These are phyloP conservation scores for Blastomyces silverae DNA, from an alignment of 2,329 filamentous ascomycete genomes.

Conservation along the genomic window DNA sequence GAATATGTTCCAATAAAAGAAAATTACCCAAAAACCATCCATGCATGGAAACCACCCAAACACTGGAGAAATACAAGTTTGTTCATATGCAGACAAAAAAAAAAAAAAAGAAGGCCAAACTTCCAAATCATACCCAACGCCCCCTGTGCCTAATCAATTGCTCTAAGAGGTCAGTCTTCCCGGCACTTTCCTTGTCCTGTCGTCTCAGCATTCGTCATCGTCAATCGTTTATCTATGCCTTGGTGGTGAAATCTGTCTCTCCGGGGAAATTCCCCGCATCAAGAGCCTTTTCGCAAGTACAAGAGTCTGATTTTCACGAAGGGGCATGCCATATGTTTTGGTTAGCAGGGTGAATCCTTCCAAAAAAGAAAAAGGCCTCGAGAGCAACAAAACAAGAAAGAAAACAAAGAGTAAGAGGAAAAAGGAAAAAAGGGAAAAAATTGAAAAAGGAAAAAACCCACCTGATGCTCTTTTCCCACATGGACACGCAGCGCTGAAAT, in stretches of 20 bases:
- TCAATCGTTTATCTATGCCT: constrained; percentile 28
- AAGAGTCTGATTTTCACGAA: constrained; percentile 48
- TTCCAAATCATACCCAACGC: no score
- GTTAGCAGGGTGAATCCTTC: not conserved
- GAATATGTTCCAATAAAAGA: not conserved
- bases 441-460: no score
- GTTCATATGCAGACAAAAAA: not conserved
- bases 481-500: constrained; percentile 53
- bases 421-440: no score
- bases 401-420: not conserved
- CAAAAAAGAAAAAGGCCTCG: not conserved
- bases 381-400: not conserved
- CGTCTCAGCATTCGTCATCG: not conserved
- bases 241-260: constrained; percentile 85
- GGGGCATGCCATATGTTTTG: not conserved
- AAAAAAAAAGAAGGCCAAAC: not conserved
- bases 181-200: not conserved
- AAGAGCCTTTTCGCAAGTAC: constrained; percentile 73
- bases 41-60: not conserved
- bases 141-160: no score
- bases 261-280: constrained; percentile 57
- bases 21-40: not conserved
- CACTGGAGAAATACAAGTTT: not conserved
- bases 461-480: constrained; percentile 69
- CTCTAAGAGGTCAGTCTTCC: not conserved